Evolutionary conservation across 306 rosid genomes (phyloP), one percentile per base, ranked within the genome.

Genomic region (Malus orientalis): DNA sequence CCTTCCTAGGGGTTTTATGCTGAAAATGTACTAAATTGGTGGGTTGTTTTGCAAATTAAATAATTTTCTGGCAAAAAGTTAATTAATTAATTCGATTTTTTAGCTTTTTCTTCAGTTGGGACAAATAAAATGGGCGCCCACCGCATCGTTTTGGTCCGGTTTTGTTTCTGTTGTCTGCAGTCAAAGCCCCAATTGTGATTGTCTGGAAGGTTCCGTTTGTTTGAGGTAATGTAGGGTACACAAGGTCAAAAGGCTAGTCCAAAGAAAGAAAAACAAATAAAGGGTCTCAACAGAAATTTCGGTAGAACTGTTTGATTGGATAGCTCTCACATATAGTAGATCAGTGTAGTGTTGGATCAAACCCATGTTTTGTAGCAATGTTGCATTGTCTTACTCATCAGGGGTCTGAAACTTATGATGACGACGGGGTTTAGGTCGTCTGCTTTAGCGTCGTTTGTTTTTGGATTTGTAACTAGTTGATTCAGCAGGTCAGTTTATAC

Each of bases 41-140:
- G 70, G 70, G 49, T 19, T 65, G 22, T 49, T 51, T 53, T 23
- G 54, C 54, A 23, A 22, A 23, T 45, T 49, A 49, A 49, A 4
- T 15, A 14, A 15, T 49, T 15, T 49, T 49, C 54, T 5, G 5
- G 55, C 55, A 4, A 49, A 15, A 49, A 49, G 55, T 49, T 15
- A 49, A 15, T 49, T 49, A 49, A 49, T 14, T 49, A 15, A 49
- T 49, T 5, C 55, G 3, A 49, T 15, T 49, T 49, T 49, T 49
- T 49, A 49, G 55, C 54, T 4, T 47, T 14, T 14, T 47, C 19
- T 14, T 13, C 19, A 7, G 9, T 63, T 36, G 9, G 1, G 55
- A 76, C 45, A 25, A 54, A 22, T 45, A 65, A 19, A 79, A 57
- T 54, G 53, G 63, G 59, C 74, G 78, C 64, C 75, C 82, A 75